These are phyloP conservation scores for Leccinum angustisporum DNA, from an alignment of 1,284 basidiomycete genomes.

Conservation along the genomic window DNA sequence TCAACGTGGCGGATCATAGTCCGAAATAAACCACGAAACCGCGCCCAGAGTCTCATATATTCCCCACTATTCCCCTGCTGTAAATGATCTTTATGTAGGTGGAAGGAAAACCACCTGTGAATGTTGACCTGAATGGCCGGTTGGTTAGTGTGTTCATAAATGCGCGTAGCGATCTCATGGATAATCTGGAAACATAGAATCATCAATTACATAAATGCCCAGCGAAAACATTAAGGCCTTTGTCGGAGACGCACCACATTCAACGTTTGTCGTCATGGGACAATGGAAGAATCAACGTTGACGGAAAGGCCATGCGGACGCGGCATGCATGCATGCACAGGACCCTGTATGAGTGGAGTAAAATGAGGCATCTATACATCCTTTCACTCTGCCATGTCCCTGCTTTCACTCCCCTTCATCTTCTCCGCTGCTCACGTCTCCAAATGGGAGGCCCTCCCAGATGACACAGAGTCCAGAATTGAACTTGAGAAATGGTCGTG, in stretches of 20 bases:
- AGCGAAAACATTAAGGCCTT: background rate
- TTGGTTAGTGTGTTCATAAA: too few relatives aligned
- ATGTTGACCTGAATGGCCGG: too few relatives aligned
- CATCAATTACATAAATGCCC: background rate
- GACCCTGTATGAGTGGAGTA: background rate
- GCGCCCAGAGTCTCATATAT: too few relatives aligned
- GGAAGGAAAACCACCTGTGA: too few relatives aligned
- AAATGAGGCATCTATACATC: background rate
- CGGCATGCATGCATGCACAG: background rate
- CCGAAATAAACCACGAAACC: too few relatives aligned
- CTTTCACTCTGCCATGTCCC: constrained; percentile 10
- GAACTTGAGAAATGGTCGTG: background rate
- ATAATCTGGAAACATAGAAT: background rate
- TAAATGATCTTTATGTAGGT: too few relatives aligned
- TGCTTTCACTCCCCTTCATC: constrained; percentile 17
- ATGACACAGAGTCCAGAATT: background rate
- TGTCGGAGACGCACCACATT: background rate
- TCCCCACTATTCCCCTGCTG: too few relatives aligned
- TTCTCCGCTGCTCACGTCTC: constrained; percentile 29
- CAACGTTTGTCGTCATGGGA: background rate
- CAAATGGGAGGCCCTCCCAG: constrained; percentile 25
- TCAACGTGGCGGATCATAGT: too few relatives aligned
- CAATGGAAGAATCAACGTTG: background rate
- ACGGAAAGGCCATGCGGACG: background rate
- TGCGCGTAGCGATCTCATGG: too few relatives aligned